Conservation (phyloP, 345 rosid species). For the Brassica carinata region DNA sequence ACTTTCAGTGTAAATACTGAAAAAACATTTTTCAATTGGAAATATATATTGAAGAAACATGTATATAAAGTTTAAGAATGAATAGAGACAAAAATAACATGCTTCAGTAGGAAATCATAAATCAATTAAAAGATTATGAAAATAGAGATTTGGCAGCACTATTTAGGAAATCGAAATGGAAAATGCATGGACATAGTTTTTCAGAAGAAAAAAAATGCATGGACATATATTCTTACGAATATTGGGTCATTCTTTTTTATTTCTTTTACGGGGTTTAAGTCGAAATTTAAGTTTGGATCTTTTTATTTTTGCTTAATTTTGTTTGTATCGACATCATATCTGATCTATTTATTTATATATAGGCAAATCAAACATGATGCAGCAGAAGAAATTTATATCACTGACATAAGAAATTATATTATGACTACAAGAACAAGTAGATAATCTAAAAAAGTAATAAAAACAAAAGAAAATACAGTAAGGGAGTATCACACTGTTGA, state of each 20-base stretch:
- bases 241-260: not conserved
- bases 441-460: not conserved
- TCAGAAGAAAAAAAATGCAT: not conserved
- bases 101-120: not conserved
- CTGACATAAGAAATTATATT: slow-evolving; percentile 13
- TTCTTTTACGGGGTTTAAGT: not conserved
- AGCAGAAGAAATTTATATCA: slow-evolving; percentile 8
- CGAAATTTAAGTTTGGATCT: not conserved
- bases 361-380: not conserved
- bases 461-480: not conserved
- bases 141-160: not conserved
- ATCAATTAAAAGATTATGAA: not conserved
- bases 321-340: slow-evolving; percentile 12
- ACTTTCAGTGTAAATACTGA: not conserved
- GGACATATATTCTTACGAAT: not conserved
- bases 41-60: not conserved
- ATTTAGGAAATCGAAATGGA: not conserved
- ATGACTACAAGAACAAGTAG: not conserved
- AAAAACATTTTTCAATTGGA: not conserved
- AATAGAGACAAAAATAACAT: not conserved
- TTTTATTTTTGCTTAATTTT: slow-evolving; percentile 1
- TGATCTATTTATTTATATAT: slow-evolving; percentile 10
- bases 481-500: slow-evolving; percentile 54
- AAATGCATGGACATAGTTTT: not conserved
- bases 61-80: slow-evolving; percentile 7